A percentile compares a stretch with the other conserved stretches of the same genome.
These are phyloP conservation scores for Penicillium sp. DNA, from an alignment of 2,329 filamentous ascomycete species.

Conservation along the genomic window DNA sequence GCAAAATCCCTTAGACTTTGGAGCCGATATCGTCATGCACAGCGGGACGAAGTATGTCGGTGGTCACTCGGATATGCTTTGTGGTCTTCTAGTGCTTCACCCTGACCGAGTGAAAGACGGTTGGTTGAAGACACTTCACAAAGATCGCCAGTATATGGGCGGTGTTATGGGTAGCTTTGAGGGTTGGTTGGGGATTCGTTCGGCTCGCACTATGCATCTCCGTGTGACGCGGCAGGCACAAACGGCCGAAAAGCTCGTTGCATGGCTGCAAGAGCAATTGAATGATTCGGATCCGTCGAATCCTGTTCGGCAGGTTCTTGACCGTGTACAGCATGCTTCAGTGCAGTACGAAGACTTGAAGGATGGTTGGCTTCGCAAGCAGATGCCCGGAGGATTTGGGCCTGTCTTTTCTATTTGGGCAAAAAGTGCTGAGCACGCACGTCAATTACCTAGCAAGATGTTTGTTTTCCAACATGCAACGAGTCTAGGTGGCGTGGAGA, in stretches of 20 bases:
- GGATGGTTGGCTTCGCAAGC: constrained; percentile 69
- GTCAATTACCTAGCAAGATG: constrained; percentile 73
- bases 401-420: constrained; percentile 82
- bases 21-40: constrained; percentile 86
- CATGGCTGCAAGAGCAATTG: constrained; percentile 66
- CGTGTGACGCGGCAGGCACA: constrained; percentile 74
- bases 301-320: constrained; percentile 58
- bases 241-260: constrained; percentile 70
- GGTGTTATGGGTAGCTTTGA: constrained; percentile 84
- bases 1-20: constrained; percentile 77
- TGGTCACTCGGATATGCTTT: constrained; percentile 89
- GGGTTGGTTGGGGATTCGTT: constrained; percentile 85
- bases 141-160: constrained; percentile 74
- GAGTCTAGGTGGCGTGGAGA: constrained; percentile 89
- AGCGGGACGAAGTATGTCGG: constrained; percentile 92
- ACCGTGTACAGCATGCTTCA: constrained; percentile 73
- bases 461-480: constrained; percentile 89
- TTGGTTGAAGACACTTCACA: constrained; percentile 62
- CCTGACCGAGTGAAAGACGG: constrained; percentile 44
- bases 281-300: constrained; percentile 33
- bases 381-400: constrained; percentile 89
- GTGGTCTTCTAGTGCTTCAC: constrained; percentile 72
- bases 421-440: constrained; percentile 63
- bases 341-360: constrained; percentile 65
- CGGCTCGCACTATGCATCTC: constrained; percentile 80